Evolutionary conservation across 139 green algal species (phyloP).

Genomic region (Tetradesmus lagerheimii): DNA sequence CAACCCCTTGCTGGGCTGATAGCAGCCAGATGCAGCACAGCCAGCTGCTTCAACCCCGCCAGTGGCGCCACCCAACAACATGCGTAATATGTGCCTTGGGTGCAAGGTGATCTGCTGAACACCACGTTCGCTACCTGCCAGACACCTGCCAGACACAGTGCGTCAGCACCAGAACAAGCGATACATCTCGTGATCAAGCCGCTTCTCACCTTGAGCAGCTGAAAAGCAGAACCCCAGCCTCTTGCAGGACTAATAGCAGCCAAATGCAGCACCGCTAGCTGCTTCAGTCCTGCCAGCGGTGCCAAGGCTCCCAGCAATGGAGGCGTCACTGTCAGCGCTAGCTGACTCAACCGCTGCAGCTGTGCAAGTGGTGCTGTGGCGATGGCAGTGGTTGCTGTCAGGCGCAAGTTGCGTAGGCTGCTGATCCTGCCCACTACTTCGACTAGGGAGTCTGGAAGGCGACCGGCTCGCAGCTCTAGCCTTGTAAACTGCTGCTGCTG

Average conservation of each 20-base stretch:
- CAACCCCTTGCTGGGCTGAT: constrained; percentile 1
- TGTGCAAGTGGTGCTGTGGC: not conserved
- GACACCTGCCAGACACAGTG: no score
- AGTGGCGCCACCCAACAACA: not conserved
- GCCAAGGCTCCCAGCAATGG: not conserved
- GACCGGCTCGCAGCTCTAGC: not conserved
- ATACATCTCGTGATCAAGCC: no score
- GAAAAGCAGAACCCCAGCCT: not conserved
- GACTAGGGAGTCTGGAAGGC: not conserved
- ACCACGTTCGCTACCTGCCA: no score
- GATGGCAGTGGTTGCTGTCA: constrained; percentile 3
- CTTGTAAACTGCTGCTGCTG: constrained; percentile 23
- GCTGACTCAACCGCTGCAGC: not conserved
- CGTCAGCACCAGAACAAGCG: no score
- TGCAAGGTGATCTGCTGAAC: no score
- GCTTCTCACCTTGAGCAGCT: not conserved
- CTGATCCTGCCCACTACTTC: not conserved
- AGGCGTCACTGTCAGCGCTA: not conserved
- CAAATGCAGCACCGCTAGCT: not conserved
- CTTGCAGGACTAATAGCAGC: constrained; percentile 24
- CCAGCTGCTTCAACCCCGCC: not conserved
- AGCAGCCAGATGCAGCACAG: not conserved
- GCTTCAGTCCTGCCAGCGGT: not conserved
- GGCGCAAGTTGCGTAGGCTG: not conserved
- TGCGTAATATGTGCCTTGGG: no score